Conservation (phyloP, 305 asterid species). For the Fraxinus paxiana region DNA sequence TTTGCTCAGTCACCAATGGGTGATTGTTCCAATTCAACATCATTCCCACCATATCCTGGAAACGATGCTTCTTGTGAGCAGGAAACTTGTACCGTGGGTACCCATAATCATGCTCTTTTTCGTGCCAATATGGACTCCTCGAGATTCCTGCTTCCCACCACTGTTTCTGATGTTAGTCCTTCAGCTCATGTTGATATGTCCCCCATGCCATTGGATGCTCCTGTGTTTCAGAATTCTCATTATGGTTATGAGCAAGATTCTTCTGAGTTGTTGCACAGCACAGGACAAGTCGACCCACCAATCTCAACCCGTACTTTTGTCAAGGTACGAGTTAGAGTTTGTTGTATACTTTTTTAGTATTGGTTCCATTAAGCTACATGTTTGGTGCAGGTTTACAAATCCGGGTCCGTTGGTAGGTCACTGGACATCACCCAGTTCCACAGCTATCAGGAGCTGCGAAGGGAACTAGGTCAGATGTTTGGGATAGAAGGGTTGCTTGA, state of each 20-base stretch:
- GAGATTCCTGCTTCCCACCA: constrained; percentile 64
- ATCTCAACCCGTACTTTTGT: constrained; percentile 53
- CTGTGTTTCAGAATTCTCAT: constrained; percentile 59
- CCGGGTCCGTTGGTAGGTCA: constrained; percentile 86
- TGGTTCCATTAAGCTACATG: constrained; percentile 8
- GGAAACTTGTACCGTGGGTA: constrained; percentile 51
- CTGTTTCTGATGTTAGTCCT: constrained; percentile 49
- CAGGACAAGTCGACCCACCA: constrained; percentile 60
- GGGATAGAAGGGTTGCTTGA: constrained; percentile 89
- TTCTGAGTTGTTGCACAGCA: constrained; percentile 55
- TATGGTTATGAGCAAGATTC: constrained; percentile 67
- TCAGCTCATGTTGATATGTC: constrained; percentile 59
- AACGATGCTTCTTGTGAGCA: constrained; percentile 59
- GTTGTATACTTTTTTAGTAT: not conserved
- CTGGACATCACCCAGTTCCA: constrained; percentile 78
- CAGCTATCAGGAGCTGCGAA: constrained; percentile 91
- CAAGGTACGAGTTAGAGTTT: constrained; percentile 49
- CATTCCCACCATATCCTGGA: constrained; percentile 48
- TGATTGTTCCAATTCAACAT: constrained; percentile 41
- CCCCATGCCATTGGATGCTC: constrained; percentile 50
- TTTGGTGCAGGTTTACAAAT: constrained; percentile 62
- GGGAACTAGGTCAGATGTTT: constrained; percentile 83
- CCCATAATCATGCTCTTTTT: constrained; percentile 57
- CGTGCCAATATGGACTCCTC: constrained; percentile 60
- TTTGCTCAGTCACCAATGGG: constrained; percentile 43